Evolutionary conservation across 2,329 filamentous ascomycete species (phyloP), one percentile per base, ranked within the genome.

Genomic region (Amylocarpus encephaloides): DNA sequence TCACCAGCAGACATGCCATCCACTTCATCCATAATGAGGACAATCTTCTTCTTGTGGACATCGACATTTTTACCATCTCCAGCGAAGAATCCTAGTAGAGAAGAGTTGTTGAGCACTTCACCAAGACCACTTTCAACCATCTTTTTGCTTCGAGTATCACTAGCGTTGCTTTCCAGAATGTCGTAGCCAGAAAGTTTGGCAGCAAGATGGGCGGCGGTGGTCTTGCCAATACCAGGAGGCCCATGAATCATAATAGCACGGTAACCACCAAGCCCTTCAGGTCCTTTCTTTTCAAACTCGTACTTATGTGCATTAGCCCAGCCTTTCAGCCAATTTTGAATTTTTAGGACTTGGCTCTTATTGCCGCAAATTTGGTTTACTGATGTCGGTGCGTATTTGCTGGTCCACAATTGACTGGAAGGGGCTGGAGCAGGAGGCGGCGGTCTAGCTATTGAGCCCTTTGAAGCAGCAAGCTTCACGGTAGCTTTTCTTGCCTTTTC

Each of bases 1-100:
- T 98, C 93, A 65, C 93, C 93, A 33, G 89, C 91, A 54, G 92
- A 97, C 93, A 98, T 97, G 46, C 93, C 93, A 63, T 98, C 93
- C 4, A 98, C 93, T 70, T 98, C 93, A 61, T 98, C 93, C 93
- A 98, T 97, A 70, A 98, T 89, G 43, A 98, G 73, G 5, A 96
- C 88, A 32, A 97, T 82, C 61, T 96, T 96, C 73, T 94, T 95
- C 73, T 93, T 97, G 13, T 76, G 76, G 4, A 74, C 70, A 40
- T 96, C 86, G 3, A 95, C 83, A 50, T 84, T 79, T 68, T 93
- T 88, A 19, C 87, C 86, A 49, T 91, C 87, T 2, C 82, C 83
- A 6, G 90, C 83, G 67, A 97, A 98, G 69, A 86, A 98, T 1
- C 93, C 93, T 50, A 90, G 78, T 11, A 98, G 74, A 18, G 92